Evolutionary conservation across 176 grass and related monocot species (phyloP).

Genomic region (Oryza punctata): DNA sequence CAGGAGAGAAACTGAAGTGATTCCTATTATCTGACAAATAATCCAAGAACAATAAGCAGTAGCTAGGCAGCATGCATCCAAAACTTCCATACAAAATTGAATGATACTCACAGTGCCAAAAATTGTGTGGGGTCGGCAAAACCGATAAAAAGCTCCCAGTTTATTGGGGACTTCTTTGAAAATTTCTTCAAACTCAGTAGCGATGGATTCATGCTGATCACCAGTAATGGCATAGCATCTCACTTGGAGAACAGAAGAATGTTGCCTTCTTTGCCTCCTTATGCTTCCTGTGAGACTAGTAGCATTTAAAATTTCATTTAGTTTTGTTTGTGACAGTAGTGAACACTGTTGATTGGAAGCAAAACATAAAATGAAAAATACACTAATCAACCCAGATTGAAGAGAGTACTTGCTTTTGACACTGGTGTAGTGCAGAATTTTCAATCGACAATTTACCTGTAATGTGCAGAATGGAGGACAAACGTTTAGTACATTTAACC

Average conservation of each 20-base stretch:
- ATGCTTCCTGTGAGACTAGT: slow-evolving; percentile 8
- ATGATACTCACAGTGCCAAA: slow-evolving; percentile 67
- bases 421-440: slow-evolving; percentile 12
- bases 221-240: slow-evolving; percentile 12
- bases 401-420: slow-evolving; percentile 18
- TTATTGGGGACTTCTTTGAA: slow-evolving; percentile 9
- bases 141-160: slow-evolving; percentile 56
- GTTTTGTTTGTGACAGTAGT: background rate
- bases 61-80: background rate
- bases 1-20: slow-evolving; percentile 76
- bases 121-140: slow-evolving; percentile 80
- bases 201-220: background rate
- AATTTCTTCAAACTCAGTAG: background rate
- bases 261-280: background rate
- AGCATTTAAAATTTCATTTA: background rate
- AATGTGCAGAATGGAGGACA: slow-evolving; percentile 4
- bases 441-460: background rate
- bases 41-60: slow-evolving; percentile 14
- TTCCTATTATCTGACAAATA: slow-evolving; percentile 61
- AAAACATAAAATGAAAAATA: too few relatives aligned
- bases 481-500: background rate
- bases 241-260: slow-evolving; percentile 6
- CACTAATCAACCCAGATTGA: too few relatives aligned
- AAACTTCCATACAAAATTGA: background rate
- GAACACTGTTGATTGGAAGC: too few relatives aligned